A percentile compares a stretch with the other conserved stretches of the same genome.
These are phyloP conservation scores for Elaeis oleifera DNA, from an alignment of 202 grass and related monocot species.

Conservation along the genomic window DNA sequence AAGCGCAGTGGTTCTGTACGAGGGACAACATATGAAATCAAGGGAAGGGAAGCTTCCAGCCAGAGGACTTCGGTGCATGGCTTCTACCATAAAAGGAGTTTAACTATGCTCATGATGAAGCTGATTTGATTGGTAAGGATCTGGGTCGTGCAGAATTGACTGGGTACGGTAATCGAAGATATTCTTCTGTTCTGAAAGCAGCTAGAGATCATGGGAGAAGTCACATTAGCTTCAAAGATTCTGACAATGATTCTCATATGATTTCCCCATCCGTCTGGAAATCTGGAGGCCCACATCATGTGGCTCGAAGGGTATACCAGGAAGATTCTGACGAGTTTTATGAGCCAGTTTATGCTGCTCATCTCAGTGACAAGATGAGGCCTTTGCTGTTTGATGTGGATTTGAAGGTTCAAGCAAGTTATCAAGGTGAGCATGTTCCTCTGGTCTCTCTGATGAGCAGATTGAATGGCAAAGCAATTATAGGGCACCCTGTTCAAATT, in stretches of 20 bases:
- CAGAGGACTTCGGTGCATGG: constrained; percentile 28
- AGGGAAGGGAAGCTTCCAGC: constrained; percentile 34
- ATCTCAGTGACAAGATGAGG: constrained; percentile 29
- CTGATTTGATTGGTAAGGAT: constrained; percentile 41
- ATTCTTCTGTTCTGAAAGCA: constrained; percentile 39
- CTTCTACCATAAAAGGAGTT: constrained; percentile 63
- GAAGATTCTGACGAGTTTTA: constrained; percentile 38
- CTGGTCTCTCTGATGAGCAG: constrained; percentile 97
- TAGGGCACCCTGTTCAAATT: constrained; percentile 94
- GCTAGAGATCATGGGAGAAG: constrained; percentile 47
- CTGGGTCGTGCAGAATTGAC: constrained; percentile 32
- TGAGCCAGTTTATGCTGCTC: constrained; percentile 33
- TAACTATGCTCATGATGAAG: constrained; percentile 49
- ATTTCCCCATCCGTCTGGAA: constrained; percentile 26
- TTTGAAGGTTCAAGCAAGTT: constrained; percentile 85
- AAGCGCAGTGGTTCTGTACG: constrained; percentile 47
- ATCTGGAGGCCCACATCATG: constrained; percentile 25
- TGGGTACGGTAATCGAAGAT: constrained; percentile 40
- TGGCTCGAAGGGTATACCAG: constrained; percentile 30
- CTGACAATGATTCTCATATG: constrained; percentile 36
- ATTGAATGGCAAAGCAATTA: constrained; percentile 95
- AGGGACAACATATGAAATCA: constrained; percentile 30
- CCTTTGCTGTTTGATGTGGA: constrained; percentile 68
- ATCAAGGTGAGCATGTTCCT: constrained; percentile 95
- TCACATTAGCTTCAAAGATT: constrained; percentile 35